A percentile compares a stretch with the other conserved stretches of the same genome.
Evolutionary conservation across 441 rosid genomes (phyloP).

Genomic region (Bruguiera hainesii): DNA sequence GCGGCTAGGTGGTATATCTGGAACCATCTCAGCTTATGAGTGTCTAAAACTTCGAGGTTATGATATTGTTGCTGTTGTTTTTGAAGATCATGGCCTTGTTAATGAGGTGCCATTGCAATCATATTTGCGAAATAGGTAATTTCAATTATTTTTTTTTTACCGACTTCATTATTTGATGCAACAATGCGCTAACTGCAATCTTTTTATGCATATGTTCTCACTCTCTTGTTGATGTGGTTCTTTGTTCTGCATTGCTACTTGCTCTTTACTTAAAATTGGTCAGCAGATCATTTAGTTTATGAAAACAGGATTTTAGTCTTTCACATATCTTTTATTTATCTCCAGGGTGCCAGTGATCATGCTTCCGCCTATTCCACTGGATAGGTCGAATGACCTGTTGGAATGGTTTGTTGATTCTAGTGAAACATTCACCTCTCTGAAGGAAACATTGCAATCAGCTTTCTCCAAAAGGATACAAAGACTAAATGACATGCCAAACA

Average conservation of each 20-base stretch:
- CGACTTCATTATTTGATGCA: conserved; percentile 12
- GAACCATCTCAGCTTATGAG: conserved; percentile 91
- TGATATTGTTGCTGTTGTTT: conserved; percentile 68
- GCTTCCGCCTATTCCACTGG: conserved; percentile 71
- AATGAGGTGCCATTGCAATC: conserved; percentile 70
- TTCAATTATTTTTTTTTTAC: conserved; percentile 6
- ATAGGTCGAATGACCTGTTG: conserved; percentile 70
- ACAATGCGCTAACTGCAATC: background rate
- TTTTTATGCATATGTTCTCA: conserved; percentile 2
- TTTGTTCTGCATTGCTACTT: background rate
- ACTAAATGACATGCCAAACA: conserved; percentile 64
- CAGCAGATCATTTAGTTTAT: background rate
- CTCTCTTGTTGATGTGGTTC: background rate
- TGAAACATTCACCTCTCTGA: conserved; percentile 49
- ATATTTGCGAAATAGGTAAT: conserved; percentile 72
- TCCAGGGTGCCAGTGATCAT: conserved; percentile 83
- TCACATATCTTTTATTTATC: conserved; percentile 16
- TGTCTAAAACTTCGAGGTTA: conserved; percentile 74
- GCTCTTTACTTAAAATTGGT: background rate
- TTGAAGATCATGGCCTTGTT: conserved; percentile 81
- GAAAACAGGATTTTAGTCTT: background rate
- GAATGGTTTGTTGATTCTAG: conserved; percentile 72
- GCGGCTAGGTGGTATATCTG: conserved; percentile 86
- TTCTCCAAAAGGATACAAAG: conserved; percentile 56
- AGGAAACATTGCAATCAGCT: conserved; percentile 53